Base-by-base conservation (phyloP, 441 rosid species). In the Codiaeum variegatum region DNA sequence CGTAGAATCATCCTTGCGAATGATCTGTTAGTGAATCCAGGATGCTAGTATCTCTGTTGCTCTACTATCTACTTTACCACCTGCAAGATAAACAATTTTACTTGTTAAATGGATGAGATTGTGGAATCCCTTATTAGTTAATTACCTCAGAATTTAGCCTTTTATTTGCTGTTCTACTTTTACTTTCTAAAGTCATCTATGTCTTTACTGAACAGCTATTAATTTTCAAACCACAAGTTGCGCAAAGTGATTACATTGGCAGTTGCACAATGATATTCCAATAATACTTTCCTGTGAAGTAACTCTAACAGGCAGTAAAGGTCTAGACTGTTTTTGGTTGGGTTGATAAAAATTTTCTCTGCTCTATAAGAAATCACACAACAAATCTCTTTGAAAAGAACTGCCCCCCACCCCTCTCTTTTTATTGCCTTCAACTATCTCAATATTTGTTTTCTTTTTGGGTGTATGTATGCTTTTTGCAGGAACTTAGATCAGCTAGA, bases 401-500 rank as follows among this genome's bases (percentile, higher is more conserved):
- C n/a, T n/a, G n/a, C n/a, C n/a, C n/a, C n/a, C n/a, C n/a, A n/a
- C n/a, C n/a, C n/a, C n/a, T n/a, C n/a, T n/a, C n/a, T n/a, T n/a
- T n/a, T 18, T 65, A 46, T 23, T 40, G 32, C 44, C 28, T 26
- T 70, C 10, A 18, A 15, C 42, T 70, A 12, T 54, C 38, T 70
- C 10, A 24, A 19, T 1, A 16, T 47, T 47, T 18, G 9, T 16
- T 16, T 29, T 4, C 6, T 56, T 36, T 9, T 16, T 56, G 18
- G 9, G 56, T 23, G 42, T 10, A 16, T 61, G 49, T 67, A n/a
- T 52, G 26, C 58, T n/a, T 3, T 21, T 40, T 46, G 56, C 79
- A 93, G 97, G 97, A 89, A 78, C 90, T 81, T 73, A 78, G 92
- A 80, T 68, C 85, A 62, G 36, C 71, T 31, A 80, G 76, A 73